These are phyloP conservation scores for Rhytidiadelphus loreus DNA, from an alignment of 225 moss, liverwort and hornwort genomes.

Conservation along the genomic window DNA sequence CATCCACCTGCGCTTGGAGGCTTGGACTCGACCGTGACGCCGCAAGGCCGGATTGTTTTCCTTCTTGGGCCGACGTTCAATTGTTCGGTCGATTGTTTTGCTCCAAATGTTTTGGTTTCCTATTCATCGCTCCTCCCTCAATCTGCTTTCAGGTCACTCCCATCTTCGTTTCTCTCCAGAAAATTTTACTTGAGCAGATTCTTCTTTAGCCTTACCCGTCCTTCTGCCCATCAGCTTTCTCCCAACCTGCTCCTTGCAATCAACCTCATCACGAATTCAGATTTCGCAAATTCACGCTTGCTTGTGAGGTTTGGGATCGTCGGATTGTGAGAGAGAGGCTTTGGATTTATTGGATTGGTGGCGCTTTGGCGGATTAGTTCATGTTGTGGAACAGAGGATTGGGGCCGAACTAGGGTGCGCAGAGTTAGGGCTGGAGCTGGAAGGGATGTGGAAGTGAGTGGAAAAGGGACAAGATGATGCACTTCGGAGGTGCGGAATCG, in stretches of 20 bases:
- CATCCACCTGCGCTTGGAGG: not conserved
- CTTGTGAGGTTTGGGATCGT: not conserved
- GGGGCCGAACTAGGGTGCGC: not conserved
- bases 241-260: not conserved
- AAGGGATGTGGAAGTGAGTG: constrained; percentile 13
- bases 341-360: not conserved
- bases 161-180: not conserved
- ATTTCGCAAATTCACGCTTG: not conserved
- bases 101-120: not conserved
- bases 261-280: not conserved
- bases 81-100: not conserved
- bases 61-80: not conserved
- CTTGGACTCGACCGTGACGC: not conserved
- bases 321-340: not conserved
- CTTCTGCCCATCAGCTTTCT: not conserved
- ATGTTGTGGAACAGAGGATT: not conserved
- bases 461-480: constrained; percentile 3
- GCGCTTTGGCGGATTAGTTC: not conserved
- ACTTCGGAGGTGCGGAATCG: constrained; percentile 11
- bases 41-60: not conserved
- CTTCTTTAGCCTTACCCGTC: not conserved
- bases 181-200: not conserved
- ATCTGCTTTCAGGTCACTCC: not conserved
- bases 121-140: not conserved
- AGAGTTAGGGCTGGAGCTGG: constrained; percentile 5